Conservation (phyloP, 2,329 filamentous ascomycete genomes). For the Sporothrix humicola region DNA sequence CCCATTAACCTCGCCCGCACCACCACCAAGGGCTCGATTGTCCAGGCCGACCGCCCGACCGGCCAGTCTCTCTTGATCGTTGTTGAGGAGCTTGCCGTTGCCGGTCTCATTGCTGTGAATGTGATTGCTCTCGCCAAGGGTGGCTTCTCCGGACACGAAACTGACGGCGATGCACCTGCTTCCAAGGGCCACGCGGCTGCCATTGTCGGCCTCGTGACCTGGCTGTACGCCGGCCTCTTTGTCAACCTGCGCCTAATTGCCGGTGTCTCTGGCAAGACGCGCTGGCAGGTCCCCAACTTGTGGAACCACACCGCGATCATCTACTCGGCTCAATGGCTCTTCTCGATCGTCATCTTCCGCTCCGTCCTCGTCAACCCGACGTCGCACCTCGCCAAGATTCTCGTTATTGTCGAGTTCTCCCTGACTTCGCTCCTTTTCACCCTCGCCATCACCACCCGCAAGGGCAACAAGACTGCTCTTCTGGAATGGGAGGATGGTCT, state of each 20-base stretch:
- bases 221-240: constrained; percentile 80
- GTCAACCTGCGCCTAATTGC: constrained; percentile 68
- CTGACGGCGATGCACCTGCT: constrained; percentile 55
- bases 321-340: constrained; percentile 82
- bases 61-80: constrained; percentile 73
- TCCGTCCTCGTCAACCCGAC: constrained; percentile 80
- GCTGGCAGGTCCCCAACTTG: constrained; percentile 71
- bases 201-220: constrained; percentile 71
- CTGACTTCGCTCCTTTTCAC: constrained; percentile 75
- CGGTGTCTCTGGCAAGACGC: constrained; percentile 63
- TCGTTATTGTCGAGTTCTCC: constrained; percentile 75
- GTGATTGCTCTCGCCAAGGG: constrained; percentile 65
- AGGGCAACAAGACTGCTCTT: constrained; percentile 87
- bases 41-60: constrained; percentile 76
- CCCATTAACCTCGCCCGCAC: constrained; percentile 65
- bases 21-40: constrained; percentile 65
- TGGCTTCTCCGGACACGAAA: constrained; percentile 57
- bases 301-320: constrained; percentile 94
- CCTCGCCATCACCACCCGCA: constrained; percentile 81
- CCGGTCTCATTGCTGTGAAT: constrained; percentile 73
- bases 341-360: constrained; percentile 77
- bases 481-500: constrained; percentile 89
- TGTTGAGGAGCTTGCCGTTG: constrained; percentile 76
- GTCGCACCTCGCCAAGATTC: constrained; percentile 64
- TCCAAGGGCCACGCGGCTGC: constrained; percentile 56